A percentile compares a stretch with the other conserved stretches of the same genome.
Evolutionary conservation across 2,329 filamentous ascomycete genomes (phyloP).

Genomic region (Apiospora saccharicola): DNA sequence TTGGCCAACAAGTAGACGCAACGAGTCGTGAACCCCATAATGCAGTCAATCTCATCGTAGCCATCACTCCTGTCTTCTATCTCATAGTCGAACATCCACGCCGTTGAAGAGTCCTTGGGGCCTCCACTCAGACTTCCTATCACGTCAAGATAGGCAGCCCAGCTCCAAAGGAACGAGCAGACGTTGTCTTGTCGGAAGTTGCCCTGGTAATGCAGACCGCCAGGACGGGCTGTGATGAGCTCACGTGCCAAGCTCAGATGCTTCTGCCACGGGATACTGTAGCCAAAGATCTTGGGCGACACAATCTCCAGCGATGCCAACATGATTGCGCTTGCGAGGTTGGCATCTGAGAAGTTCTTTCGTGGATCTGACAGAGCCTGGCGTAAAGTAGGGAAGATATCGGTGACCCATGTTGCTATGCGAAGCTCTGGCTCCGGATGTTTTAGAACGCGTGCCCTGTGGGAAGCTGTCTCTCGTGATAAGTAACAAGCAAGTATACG

Average conservation of each 20-base stretch:
- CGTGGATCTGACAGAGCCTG: slow-evolving; percentile 68
- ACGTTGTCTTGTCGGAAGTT: slow-evolving; percentile 63
- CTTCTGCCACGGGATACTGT: slow-evolving; percentile 81
- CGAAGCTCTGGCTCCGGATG: slow-evolving; percentile 78
- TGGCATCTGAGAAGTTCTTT: slow-evolving; percentile 73
- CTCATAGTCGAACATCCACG: slow-evolving; percentile 58
- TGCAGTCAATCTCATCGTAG: slow-evolving; percentile 78
- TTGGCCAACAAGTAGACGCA: slow-evolving; percentile 75
- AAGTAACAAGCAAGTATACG: slow-evolving; percentile 25
- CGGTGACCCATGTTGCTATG: slow-evolving; percentile 81
- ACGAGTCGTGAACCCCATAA: slow-evolving; percentile 78
- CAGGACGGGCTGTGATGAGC: slow-evolving; percentile 71
- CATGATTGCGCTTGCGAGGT: slow-evolving; percentile 85
- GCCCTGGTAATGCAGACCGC: slow-evolving; percentile 55
- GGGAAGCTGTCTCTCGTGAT: slow-evolving; percentile 63
- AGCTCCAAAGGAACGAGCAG: slow-evolving; percentile 78
- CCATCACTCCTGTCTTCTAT: slow-evolving; percentile 59
- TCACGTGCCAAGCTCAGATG: slow-evolving; percentile 79
- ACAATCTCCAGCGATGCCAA: slow-evolving; percentile 84
- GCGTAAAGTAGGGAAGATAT: slow-evolving; percentile 78
- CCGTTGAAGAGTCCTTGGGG: slow-evolving; percentile 56
- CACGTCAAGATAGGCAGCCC: slow-evolving; percentile 86
- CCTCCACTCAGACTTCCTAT: slow-evolving; percentile 75
- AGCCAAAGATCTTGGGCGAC: slow-evolving; percentile 80
- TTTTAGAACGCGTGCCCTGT: slow-evolving; percentile 76